phyloP scores from a whole-genome alignment of 495 filamentous ascomycete genomes.

The Aspergillus nanangensis region DNA sequence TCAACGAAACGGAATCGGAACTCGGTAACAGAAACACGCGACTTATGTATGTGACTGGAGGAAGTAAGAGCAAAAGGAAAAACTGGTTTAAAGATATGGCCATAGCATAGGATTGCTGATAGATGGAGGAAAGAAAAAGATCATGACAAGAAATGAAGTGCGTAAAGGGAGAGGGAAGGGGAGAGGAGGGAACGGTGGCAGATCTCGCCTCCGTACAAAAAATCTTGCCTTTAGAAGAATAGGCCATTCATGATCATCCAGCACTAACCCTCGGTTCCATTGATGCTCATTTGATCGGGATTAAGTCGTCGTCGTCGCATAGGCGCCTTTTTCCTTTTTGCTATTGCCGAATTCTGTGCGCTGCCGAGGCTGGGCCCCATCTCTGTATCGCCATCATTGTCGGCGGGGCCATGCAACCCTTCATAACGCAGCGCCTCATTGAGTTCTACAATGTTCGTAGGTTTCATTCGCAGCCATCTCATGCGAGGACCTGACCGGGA shows the following conservation, averaged over 20 bases:
- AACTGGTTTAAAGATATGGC: neutral
- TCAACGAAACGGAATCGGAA: conserved; percentile 7
- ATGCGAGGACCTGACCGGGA: conserved; percentile 86
- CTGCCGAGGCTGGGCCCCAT: conserved; percentile 22
- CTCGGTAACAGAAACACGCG: neutral
- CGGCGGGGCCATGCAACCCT: conserved; percentile 31
- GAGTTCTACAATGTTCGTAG: conserved; percentile 70
- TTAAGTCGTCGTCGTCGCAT: conserved; percentile 43
- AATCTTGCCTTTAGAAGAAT: no score
- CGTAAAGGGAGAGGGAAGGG: neutral
- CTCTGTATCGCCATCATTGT: conserved; percentile 46
- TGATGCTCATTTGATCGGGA: conserved; percentile 34
- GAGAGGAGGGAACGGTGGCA: neutral
- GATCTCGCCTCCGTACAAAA: no score
- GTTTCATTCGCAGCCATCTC: conserved; percentile 90
- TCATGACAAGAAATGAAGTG: neutral
- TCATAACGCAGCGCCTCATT: conserved; percentile 67
- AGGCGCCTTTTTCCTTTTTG: conserved; percentile 47
- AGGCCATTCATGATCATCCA: neutral
- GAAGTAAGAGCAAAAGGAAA: neutral
- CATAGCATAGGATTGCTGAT: neutral
- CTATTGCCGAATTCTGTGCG: conserved; percentile 34
- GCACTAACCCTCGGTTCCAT: conserved; percentile 22
- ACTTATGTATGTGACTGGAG: neutral
- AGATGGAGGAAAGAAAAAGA: neutral